phyloP scores from a whole-genome alignment of 805 yeast species.

The Blastobotrys muscicola region DNA sequence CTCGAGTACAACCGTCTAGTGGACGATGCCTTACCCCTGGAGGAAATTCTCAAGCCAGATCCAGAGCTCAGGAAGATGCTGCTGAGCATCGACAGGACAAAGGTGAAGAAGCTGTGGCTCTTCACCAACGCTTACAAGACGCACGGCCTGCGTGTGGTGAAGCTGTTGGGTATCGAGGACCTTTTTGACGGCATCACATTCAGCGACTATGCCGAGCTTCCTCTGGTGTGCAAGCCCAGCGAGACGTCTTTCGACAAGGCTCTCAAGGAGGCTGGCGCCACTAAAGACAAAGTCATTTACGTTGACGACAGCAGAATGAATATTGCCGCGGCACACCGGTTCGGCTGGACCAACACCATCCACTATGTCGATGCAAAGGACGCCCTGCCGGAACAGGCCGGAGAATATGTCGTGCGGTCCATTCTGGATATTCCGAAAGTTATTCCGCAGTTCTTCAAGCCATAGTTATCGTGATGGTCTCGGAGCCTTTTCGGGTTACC shows the following conservation, averaged over 20 bases:
- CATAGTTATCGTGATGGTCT: not conserved
- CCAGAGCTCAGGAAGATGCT: constrained; percentile 27
- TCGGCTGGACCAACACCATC: constrained; percentile 64
- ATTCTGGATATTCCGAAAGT: constrained; percentile 46
- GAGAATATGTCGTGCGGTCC: constrained; percentile 45
- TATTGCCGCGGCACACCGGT: constrained; percentile 57
- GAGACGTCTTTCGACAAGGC: constrained; percentile 47
- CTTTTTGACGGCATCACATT: constrained; percentile 87
- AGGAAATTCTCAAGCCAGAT: constrained; percentile 57
- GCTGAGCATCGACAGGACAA: constrained; percentile 31
- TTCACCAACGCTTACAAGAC: constrained; percentile 90
- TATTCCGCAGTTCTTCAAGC: constrained; percentile 41
- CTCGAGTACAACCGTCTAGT: constrained; percentile 79
- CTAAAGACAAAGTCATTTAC: constrained; percentile 49
- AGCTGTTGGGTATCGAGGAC: constrained; percentile 81
- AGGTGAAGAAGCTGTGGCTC: constrained; percentile 74
- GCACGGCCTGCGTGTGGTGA: constrained; percentile 76
- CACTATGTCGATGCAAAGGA: constrained; percentile 68
- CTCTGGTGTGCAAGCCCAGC: constrained; percentile 86
- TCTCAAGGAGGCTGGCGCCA: constrained; percentile 51
- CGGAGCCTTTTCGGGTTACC: no score
- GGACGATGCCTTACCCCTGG: constrained; percentile 87
- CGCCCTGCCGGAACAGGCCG: constrained; percentile 34
- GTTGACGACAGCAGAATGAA: constrained; percentile 83
- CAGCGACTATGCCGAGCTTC: constrained; percentile 66